Conservation (phyloP, 345 rosid genomes). For the Raphanus sativus region DNA sequence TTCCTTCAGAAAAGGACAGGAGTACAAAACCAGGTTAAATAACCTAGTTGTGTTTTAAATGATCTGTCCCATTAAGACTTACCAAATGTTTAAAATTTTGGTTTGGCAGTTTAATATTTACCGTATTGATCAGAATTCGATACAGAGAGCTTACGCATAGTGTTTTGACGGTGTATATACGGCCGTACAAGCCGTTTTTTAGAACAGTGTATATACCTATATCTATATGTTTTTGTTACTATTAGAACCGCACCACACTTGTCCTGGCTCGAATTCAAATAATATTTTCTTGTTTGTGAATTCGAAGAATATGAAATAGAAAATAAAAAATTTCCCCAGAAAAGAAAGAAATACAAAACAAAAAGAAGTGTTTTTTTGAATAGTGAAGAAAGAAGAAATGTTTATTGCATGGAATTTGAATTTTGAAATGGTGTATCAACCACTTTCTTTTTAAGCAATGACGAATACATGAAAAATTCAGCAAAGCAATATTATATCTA, state of each 20-base stretch:
- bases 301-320: too few species aligned
- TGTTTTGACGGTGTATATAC: background rate
- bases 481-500: background rate
- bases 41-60: too few species aligned
- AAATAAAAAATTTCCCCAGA: too few species aligned
- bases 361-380: too few species aligned
- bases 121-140: background rate
- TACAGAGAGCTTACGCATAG: background rate
- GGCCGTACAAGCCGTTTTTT: background rate
- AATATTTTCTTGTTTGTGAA: too few species aligned
- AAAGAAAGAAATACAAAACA: too few species aligned
- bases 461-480: background rate
- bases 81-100: too few species aligned
- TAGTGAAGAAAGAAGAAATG: too few species aligned
- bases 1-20: background rate
- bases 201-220: background rate
- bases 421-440: background rate
- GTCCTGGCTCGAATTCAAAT: too few species aligned
- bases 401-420: background rate
- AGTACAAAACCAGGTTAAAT: background rate
- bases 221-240: too few species aligned
- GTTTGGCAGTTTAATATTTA: background rate
- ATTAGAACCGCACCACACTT: too few species aligned
- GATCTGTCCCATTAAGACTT: too few species aligned
- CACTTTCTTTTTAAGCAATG: background rate